phyloP scores from a whole-genome alignment of 768 basidiomycete genomes.

The Termitomyces sp. region DNA sequence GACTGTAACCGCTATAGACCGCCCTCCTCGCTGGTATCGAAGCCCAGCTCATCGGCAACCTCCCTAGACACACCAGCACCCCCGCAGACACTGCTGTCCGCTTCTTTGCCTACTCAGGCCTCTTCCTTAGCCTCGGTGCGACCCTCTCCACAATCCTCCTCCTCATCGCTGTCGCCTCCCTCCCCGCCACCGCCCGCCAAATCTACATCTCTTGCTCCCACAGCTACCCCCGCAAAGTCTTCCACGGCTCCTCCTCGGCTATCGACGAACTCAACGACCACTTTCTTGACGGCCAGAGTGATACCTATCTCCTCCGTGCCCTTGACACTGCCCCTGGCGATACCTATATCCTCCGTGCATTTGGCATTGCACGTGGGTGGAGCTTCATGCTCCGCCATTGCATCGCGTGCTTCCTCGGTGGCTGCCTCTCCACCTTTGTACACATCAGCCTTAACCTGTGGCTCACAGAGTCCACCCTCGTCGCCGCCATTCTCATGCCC shows the following conservation, averaged over 20 bases:
- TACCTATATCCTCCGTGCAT: conserved; percentile 18
- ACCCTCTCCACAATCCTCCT: conserved; percentile 19
- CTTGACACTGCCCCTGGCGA: conserved; percentile 12
- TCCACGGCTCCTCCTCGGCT: conserved; percentile 2
- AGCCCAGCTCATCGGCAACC: conserved; percentile 13
- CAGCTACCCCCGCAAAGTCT: conserved; percentile 14
- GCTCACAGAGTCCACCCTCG: conserved; percentile 10
- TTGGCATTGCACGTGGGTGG: conserved; percentile 17
- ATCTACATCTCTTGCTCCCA: conserved; percentile 16
- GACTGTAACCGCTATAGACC: conserved; percentile 4
- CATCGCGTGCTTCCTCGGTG: conserved; percentile 14
- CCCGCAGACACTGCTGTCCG: conserved; percentile 9
- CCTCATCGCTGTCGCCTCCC: conserved; percentile 18
- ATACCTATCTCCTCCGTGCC: conserved; percentile 18
- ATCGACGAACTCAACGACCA: conserved; percentile 13
- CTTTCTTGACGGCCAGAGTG: conserved; percentile 12
- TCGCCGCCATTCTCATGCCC: conserved; percentile 14
- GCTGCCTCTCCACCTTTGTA: conserved; percentile 12
- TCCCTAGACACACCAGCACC: conserved; percentile 2
- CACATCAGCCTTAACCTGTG: conserved; percentile 13
- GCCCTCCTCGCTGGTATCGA: conserved; percentile 17
- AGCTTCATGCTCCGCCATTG: conserved; percentile 15
- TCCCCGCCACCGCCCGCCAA: conserved; percentile 17
- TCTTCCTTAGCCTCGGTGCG: conserved; percentile 17
- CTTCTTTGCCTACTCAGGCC: conserved; percentile 17